phyloP scores from a whole-genome alignment of 2,329 filamentous ascomycete species.

The Fusarium praegraminearum region DNA sequence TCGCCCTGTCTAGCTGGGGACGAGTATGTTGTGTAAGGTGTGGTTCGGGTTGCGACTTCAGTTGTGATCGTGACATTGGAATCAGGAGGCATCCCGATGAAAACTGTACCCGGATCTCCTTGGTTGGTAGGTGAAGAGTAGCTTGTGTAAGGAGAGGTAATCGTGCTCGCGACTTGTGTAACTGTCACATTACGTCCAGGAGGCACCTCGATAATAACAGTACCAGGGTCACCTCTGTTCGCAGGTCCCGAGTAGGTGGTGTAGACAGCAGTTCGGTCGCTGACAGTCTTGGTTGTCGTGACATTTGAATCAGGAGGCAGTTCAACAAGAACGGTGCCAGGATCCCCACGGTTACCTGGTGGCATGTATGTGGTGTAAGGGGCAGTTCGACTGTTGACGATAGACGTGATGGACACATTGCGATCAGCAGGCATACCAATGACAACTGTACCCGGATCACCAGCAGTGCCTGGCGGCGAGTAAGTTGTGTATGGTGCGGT shows the following conservation, averaged over 20 bases:
- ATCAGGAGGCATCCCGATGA: constrained; percentile 16
- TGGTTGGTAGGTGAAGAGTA: constrained; percentile 7
- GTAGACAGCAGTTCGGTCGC: constrained; percentile 2
- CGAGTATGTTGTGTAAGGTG: constrained; percentile 19
- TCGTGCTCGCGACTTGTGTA: constrained; percentile 14
- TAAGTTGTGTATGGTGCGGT: constrained; percentile 23
- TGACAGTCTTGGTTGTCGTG: constrained; percentile 9
- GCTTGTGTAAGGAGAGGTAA: constrained; percentile 21
- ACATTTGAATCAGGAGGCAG: constrained; percentile 12
- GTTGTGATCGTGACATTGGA: constrained; percentile 25
- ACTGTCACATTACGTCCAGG: constrained; percentile 26
- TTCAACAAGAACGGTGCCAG: constrained; percentile 14
- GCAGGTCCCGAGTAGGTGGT: constrained; percentile 18
- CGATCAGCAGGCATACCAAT: constrained; percentile 5
- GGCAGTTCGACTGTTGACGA: not conserved
- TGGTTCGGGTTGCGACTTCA: constrained; percentile 3
- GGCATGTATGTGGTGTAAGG: constrained; percentile 11
- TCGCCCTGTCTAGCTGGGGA: constrained; percentile 8
- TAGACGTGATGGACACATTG: constrained; percentile 3
- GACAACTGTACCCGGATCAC: constrained; percentile 28
- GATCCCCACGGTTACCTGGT: constrained; percentile 1
- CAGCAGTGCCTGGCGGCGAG: constrained; percentile 11
- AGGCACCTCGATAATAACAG: constrained; percentile 21
- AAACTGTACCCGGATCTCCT: constrained; percentile 27
- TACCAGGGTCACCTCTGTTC: constrained; percentile 14